Base-by-base conservation (phyloP, 1,284 basidiomycete species). In the Ustilago hordei region DNA sequence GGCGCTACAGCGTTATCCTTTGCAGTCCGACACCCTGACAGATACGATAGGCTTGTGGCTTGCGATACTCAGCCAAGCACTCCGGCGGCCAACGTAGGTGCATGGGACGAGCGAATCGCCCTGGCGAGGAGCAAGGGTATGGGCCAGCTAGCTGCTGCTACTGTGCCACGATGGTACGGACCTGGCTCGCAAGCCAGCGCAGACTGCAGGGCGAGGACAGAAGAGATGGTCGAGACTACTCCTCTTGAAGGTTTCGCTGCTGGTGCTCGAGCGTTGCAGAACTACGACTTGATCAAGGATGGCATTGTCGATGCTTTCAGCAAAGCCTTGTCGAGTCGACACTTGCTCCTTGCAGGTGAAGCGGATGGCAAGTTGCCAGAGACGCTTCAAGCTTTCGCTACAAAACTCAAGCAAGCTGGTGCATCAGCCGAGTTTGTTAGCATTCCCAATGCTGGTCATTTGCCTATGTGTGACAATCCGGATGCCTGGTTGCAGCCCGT, bases 21-120 rank as follows among this genome's bases (percentile, higher is more conserved):
- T 63, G 86, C 84, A 7, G 80, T 86, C n/a, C 68, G 80, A 31
- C 86, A 88, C 69, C 71, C 86, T 1, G 63, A 79, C 9, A 73
- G 83, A 15, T 82, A 84, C 60, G 64, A 81, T 34, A 76, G 81
- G 56, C 63, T 88, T 55, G 69, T 88, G 34, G 85, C 85, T 1
- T 88, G 87, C 78, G 87, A 88, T 69, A 88, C 87, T 2, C 87
- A 88, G 67, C 84, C 87, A 15, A 68, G 64, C 82, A 83, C 69
- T 70, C 87, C 87, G 11, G 84, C 81, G 15, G 87, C 87, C 41
- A 88, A 87, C 76, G 74, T 71, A 15, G 81, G 76, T 17, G 87
- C 87, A 0, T 88, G 87, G 87, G 85, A 88, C 69, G 87, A 88
- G 28, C 83, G 87, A 17, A 87, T 88, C 60, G 83, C 78, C 6